phyloP scores from a whole-genome alignment of 1,139 yeast species.

The Hansenula sp. region DNA sequence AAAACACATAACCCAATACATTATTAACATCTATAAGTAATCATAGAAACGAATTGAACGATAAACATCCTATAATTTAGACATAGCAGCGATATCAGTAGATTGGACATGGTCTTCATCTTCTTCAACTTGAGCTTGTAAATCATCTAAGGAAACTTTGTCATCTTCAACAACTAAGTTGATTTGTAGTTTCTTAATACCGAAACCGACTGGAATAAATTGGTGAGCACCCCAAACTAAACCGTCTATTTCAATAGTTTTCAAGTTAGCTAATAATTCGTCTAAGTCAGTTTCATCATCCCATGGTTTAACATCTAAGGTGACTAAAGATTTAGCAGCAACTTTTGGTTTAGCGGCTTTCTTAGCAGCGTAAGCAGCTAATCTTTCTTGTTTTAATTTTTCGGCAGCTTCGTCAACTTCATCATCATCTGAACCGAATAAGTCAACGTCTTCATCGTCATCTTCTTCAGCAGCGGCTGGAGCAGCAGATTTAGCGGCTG shows the following conservation, averaged over 20 bases:
- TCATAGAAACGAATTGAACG: slow-evolving; percentile 4
- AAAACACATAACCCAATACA: slow-evolving; percentile 4
- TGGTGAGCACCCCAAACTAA: slow-evolving; percentile 98
- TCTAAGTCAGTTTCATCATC: slow-evolving; percentile 98
- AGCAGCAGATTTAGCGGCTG: slow-evolving; percentile 36
- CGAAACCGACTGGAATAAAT: slow-evolving; percentile 97
- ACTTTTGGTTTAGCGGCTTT: slow-evolving; percentile 97
- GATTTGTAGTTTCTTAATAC: slow-evolving; percentile 98
- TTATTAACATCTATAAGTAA: slow-evolving; percentile 5
- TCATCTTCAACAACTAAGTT: slow-evolving; percentile 98
- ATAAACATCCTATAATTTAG: slow-evolving; percentile 65
- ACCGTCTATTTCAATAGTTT: slow-evolving; percentile 85
- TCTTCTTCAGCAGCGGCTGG: slow-evolving; percentile 71
- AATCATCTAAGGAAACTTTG: slow-evolving; percentile 87
- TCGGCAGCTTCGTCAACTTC: slow-evolving; percentile 97
- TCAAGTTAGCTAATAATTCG: slow-evolving; percentile 80
- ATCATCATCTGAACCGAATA: slow-evolving; percentile 89
- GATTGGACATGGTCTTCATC: slow-evolving; percentile 99
- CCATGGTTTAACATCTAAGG: slow-evolving; percentile 99
- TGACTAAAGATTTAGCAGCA: slow-evolving; percentile 96
- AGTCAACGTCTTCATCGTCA: slow-evolving; percentile 88
- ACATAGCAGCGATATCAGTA: slow-evolving; percentile 97
- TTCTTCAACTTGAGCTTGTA: slow-evolving; percentile 82
- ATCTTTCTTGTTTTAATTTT: slow-evolving; percentile 93
- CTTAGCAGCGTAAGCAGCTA: slow-evolving; percentile 96